Conservation (phyloP, 2,329 filamentous ascomycete species). For the Phyllosticta citrichinensis region DNA sequence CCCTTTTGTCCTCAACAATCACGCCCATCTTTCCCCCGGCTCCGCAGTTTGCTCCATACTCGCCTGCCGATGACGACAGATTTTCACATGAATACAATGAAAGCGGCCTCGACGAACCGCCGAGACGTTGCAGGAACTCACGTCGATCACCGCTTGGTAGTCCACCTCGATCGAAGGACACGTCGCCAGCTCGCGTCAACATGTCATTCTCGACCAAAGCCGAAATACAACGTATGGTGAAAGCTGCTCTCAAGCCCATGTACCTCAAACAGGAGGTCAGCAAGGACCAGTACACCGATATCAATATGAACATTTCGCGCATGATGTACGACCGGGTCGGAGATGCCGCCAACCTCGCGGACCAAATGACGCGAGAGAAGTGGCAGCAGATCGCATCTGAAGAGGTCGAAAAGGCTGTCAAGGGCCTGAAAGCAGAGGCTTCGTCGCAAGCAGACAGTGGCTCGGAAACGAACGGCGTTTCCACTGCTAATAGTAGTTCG, state of each 20-base stretch:
- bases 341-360: constrained; percentile 41
- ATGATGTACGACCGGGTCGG: constrained; percentile 67
- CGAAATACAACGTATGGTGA: constrained; percentile 81
- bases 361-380: constrained; percentile 54
- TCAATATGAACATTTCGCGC: constrained; percentile 82
- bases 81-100: constrained; percentile 15
- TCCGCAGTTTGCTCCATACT: constrained; percentile 62
- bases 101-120: constrained; percentile 24
- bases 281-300: constrained; percentile 82
- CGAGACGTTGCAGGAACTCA: constrained; percentile 18
- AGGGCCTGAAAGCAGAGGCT: constrained; percentile 16
- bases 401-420: constrained; percentile 68
- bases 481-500: not conserved
- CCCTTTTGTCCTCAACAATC: constrained; percentile 59
- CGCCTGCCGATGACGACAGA: constrained; percentile 30
- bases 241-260: constrained; percentile 67
- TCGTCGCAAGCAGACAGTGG: constrained; percentile 1
- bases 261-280: constrained; percentile 72
- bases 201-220: constrained; percentile 78
- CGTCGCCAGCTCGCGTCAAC: constrained; percentile 54
- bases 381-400: constrained; percentile 69
- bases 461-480: constrained; percentile 2
- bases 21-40: constrained; percentile 61
- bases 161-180: constrained; percentile 46
- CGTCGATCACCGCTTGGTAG: constrained; percentile 26